Base-by-base conservation (phyloP, 495 filamentous ascomycete species). In the Tuber borchii region DNA sequence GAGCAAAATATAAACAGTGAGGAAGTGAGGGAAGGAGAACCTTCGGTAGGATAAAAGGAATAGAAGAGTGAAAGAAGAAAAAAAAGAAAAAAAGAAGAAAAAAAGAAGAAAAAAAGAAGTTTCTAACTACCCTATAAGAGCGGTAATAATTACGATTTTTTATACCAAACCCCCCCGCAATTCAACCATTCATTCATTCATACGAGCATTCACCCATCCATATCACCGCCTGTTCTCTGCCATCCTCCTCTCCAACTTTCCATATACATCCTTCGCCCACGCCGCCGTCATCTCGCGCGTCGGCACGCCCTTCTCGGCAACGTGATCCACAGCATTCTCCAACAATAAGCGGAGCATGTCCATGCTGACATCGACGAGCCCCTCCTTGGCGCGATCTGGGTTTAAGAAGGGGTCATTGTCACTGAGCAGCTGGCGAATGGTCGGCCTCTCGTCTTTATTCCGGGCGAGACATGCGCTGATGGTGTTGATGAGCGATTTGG, bases 401-500 rank as follows among this genome's bases (percentile, higher is more conserved):
- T 95, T 91, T 71, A 98, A 82, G 83, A 97, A 98, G 2, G 90
- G 88, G 77, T 98, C 94, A 6, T 86, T 85, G 1, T 89, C 87
- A 31, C 87, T 84, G 5, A 99, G 86, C 76, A 99, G 87, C 77
- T 95, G 88, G 17, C 88, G 89, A 70, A 93, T 91, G 0, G 92
- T 94, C 6, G 93, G 94, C 34, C 95, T 88, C 77, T 90, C 85
- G 56, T 88, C 87, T 75, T 91, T 90, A 79, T 97, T 92, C 45
- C 96, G 89, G 80, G 90, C 89, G 9, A 99, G 86, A 82, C 95
- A 98, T 6, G 88, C 86, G 78, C 90, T 90, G 83, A 99, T 85
- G 0, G 93, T 97, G 46, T 87, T 84, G 46, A 93, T 85, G 22
- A 97, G 85, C 7, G 89, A 88, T 12, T 87, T 85, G 0, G 95